Evolutionary conservation across 352 stramenopile genomes (phyloP).

Genomic region (Phytophthora idaei): DNA sequence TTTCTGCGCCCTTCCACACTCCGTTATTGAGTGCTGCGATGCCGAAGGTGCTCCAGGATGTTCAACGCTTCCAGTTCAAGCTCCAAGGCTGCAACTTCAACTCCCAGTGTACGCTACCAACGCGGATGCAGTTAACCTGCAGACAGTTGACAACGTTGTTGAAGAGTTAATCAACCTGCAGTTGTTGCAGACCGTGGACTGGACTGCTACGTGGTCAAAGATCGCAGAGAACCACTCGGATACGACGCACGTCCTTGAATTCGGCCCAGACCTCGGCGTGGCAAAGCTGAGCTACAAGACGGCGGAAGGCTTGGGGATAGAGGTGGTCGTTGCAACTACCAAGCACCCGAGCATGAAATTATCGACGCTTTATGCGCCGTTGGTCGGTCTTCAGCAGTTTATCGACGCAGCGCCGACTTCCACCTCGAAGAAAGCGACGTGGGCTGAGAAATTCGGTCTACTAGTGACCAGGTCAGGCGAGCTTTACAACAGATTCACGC

Average conservation of each 20-base stretch:
- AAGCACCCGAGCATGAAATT: slow-evolving; percentile 43
- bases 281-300: slow-evolving; percentile 48
- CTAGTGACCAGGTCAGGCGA: slow-evolving; percentile 52
- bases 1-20: slow-evolving; percentile 86
- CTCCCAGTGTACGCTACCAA: slow-evolving; percentile 74
- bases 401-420: slow-evolving; percentile 27
- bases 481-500: slow-evolving; percentile 75
- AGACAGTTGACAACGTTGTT: slow-evolving; percentile 54
- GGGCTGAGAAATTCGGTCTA: slow-evolving; percentile 58
- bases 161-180: slow-evolving; percentile 65
- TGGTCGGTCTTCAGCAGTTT: slow-evolving; percentile 53
- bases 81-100: slow-evolving; percentile 58
- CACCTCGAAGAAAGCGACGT: slow-evolving; percentile 33
- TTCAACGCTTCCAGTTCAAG: slow-evolving; percentile 48
- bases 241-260: slow-evolving; percentile 80
- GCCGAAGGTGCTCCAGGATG: slow-evolving; percentile 50
- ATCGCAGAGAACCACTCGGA: slow-evolving; percentile 41
- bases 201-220: slow-evolving; percentile 54
- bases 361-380: slow-evolving; percentile 30
- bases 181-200: slow-evolving; percentile 66
- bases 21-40: slow-evolving; percentile 49
- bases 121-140: slow-evolving; percentile 54
- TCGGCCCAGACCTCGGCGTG: slow-evolving; percentile 68
- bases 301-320: slow-evolving; percentile 62
- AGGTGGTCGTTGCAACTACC: slow-evolving; percentile 54